Evolutionary conservation across 306 rosid species (phyloP), one percentile per base, ranked within the genome.

Genomic region (Citrullus amarus): DNA sequence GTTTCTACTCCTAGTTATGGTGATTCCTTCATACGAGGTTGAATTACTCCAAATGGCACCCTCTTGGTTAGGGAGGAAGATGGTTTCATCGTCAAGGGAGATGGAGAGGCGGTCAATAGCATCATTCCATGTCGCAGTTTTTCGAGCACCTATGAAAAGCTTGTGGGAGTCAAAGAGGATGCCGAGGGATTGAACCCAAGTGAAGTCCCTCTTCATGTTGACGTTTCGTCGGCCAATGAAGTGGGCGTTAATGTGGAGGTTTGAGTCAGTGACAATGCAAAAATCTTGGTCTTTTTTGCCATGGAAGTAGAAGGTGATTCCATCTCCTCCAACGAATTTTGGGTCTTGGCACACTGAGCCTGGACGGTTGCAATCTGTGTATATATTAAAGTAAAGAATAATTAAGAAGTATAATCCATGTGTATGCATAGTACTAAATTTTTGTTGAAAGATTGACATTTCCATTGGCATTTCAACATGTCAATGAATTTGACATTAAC

Each of bases 221-320:
- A 69, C 5, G 65, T 86, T 91, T 77, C 85, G 85, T 54, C 76
- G 85, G 32, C 93, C 93, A 1, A 85, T 87, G 89, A 91, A 89
- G 72, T 86, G 96, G 18, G 85, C 90, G 30, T 91, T 89, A 66
- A 91, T 91, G 83, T 91, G 96, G 59, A 89, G 86, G 76, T 89
- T 86, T 25, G 86, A 69, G 32, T 91, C 89, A 0, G 93, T 85
- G 3, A 91, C 79, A 11, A 89, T 88, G 50, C 96, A 91, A 59
- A 91, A 89, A 54, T 87, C 80, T 17, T n/a, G 70, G 80, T 91
- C 87, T 84, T 85, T 89, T 85, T 90, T 87, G 82, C 91, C 91
- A 13, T 90, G 96, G 86, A 90, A 90, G 84, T 83, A 79, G 77
- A 83, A 80, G 58, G 87, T 80, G 57, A 84, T 78, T 69, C 78